phyloP scores from a whole-genome alignment of 1,284 basidiomycete species.

The Somion occarium region DNA sequence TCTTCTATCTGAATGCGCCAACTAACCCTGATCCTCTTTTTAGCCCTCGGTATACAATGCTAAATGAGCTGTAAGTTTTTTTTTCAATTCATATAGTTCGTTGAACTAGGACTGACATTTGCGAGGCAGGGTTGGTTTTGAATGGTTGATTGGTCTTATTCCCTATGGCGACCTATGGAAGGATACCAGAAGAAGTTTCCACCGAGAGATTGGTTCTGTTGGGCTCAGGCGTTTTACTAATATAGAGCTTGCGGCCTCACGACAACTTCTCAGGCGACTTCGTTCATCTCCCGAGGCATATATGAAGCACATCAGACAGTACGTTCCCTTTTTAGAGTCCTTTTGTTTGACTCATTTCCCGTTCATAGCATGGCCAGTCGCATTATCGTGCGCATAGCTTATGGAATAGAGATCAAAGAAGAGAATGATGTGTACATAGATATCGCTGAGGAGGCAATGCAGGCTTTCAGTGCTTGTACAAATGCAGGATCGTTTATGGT shows the following conservation, averaged over 20 bases:
- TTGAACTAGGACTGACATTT: too few relatives aligned
- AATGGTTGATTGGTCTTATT: conserved; percentile 1
- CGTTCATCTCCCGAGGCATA: background rate
- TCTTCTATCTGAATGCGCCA: too few relatives aligned
- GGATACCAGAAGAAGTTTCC: background rate
- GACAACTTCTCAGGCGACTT: background rate
- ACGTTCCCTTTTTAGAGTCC: background rate
- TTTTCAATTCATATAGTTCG: background rate
- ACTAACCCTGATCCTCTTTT: conserved; percentile 14
- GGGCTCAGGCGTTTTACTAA: background rate
- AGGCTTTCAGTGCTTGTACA: background rate
- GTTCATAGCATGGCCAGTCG: conserved; percentile 11
- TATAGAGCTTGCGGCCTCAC: background rate
- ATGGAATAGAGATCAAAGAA: conserved; percentile 12
- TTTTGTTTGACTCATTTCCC: background rate
- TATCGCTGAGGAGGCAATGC: conserved; percentile 1
- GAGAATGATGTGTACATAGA: conserved; percentile 10
- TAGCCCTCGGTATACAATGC: conserved; percentile 29
- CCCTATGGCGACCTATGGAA: background rate
- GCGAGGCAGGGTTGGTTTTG: conserved; percentile 15
- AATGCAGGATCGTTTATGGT: background rate
- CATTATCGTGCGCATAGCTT: conserved; percentile 10
- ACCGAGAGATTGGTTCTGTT: background rate
- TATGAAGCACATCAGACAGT: background rate
- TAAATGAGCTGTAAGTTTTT: conserved; percentile 33